Evolutionary conservation across 495 filamentous ascomycete species (phyloP).

Genomic region (Neurospora sp.): DNA sequence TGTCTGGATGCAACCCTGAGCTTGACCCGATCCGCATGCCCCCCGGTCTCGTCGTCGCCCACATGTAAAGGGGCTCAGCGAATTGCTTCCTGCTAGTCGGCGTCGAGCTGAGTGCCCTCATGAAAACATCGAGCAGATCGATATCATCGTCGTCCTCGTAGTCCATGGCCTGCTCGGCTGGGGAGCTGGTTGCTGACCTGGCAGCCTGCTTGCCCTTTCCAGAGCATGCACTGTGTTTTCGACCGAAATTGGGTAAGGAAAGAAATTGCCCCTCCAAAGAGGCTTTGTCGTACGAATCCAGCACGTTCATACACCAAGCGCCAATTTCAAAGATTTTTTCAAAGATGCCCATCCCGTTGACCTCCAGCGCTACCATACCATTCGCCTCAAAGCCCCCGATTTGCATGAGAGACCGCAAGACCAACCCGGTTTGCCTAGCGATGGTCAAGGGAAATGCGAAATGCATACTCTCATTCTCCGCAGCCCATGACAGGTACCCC

Average conservation of each 20-base stretch:
- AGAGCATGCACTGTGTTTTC: background rate
- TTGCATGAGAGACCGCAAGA: constrained; percentile 37
- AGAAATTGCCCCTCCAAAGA: background rate
- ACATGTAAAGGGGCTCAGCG: constrained; percentile 8
- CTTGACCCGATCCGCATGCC: constrained; percentile 7
- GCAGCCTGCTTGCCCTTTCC: constrained; percentile 6
- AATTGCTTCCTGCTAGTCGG: constrained; percentile 12
- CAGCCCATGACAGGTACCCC: constrained; percentile 35
- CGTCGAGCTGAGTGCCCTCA: constrained; percentile 9
- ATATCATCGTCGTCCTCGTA: constrained; percentile 1
- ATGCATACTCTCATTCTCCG: constrained; percentile 39
- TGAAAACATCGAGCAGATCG: constrained; percentile 13
- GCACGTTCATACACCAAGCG: constrained; percentile 43
- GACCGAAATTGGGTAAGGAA: background rate
- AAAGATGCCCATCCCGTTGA: constrained; percentile 50
- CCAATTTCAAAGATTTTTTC: constrained; percentile 47
- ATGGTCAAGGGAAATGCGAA: constrained; percentile 49
- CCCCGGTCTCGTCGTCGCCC: constrained; percentile 4
- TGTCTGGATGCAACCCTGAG: background rate
- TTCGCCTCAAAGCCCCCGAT: background rate
- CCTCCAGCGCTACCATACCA: constrained; percentile 40
- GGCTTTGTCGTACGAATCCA: constrained; percentile 21
- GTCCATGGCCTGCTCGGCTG: constrained; percentile 4
- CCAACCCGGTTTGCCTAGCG: constrained; percentile 40
- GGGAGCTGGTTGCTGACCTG: background rate